Evolutionary conservation across 164 flowering plant species (phyloP), one percentile per base, ranked within the genome.

Genomic region (Vitis rotundifolia): DNA sequence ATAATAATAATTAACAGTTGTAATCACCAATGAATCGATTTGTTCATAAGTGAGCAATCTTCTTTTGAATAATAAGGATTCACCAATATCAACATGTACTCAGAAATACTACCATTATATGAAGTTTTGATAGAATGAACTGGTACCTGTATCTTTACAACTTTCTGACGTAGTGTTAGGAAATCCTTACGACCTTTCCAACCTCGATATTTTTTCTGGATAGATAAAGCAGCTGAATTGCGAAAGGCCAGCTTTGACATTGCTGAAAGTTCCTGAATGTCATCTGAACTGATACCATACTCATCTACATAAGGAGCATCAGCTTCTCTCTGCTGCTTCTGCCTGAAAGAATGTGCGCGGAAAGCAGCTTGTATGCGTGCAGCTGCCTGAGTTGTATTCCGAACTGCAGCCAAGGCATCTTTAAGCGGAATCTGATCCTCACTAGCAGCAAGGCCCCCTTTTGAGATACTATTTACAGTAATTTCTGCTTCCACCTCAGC

Each of bases 351-450:
- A 80, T 93, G 98, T 11, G 91, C 92, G 56, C 98, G 93, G 64
- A 91, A 96, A 63, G 97, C 98, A 66, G 92, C 71, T 71, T 96
- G 99, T 71, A 96, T 96, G 57, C 97, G 91, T 44, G 99, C 99
- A 70, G 99, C 99, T 68, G 99, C 99, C 82, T 85, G 97, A 77
- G 97, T 79, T 19, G 95, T 91, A 86, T 91, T 96, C 52, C 99
- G 59, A 9, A 93, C 95, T 19, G 97, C 98, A 59, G 91, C 91
- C 76, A 95, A 75, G 37, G 90, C 84, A 67, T 87, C 81, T 72
- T 87, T 85, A 13, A 95, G 88, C 16, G 89, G 84, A 67, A 80
- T 72, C 68, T 89, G 85, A 77, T 91, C 95, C 72, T 83, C 97
- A 47, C 48, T 75, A 53, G 76, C 61, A 61, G 67, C 15, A 11